Conservation (phyloP, 768 basidiomycete species). For the Hysterangium stoloniferum region DNA sequence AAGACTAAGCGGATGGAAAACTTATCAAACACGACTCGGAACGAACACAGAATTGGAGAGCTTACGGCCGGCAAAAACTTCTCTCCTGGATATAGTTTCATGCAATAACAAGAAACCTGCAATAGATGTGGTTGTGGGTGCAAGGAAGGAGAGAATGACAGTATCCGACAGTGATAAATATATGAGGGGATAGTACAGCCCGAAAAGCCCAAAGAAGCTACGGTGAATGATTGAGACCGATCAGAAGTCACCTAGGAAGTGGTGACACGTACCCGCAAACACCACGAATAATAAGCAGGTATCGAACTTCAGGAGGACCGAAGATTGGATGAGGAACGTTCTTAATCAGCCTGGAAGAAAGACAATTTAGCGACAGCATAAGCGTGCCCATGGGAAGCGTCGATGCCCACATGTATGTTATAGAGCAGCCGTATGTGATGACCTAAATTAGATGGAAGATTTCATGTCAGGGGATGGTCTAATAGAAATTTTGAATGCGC, state of each 20-base stretch:
- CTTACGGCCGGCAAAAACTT: constrained; percentile 49
- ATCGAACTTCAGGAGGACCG: constrained; percentile 63
- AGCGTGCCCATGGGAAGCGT: neutral
- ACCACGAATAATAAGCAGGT: constrained; percentile 49
- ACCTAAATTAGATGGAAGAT: constrained; percentile 24
- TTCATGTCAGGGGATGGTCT: neutral
- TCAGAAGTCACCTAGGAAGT: neutral
- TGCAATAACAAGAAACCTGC: constrained; percentile 54
- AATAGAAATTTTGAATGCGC: constrained; percentile 10
- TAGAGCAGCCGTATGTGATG: constrained; percentile 45
- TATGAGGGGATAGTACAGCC: constrained; percentile 62
- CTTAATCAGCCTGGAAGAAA: constrained; percentile 26
- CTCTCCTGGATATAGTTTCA: constrained; percentile 47
- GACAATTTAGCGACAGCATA: neutral
- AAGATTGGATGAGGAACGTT: constrained; percentile 50
- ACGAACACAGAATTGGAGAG: neutral
- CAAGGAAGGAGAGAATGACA: constrained; percentile 67
- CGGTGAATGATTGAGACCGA: neutral
- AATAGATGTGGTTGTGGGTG: constrained; percentile 57
- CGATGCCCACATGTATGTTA: constrained; percentile 39
- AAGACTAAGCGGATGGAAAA: constrained; percentile 31
- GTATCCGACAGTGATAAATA: constrained; percentile 76
- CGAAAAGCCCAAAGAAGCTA: constrained; percentile 67
- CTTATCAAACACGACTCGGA: neutral
- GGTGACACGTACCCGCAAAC: constrained; percentile 44